Evolutionary conservation across 225 moss, liverwort and hornwort species (phyloP).

Genomic region (Asterella californica): DNA sequence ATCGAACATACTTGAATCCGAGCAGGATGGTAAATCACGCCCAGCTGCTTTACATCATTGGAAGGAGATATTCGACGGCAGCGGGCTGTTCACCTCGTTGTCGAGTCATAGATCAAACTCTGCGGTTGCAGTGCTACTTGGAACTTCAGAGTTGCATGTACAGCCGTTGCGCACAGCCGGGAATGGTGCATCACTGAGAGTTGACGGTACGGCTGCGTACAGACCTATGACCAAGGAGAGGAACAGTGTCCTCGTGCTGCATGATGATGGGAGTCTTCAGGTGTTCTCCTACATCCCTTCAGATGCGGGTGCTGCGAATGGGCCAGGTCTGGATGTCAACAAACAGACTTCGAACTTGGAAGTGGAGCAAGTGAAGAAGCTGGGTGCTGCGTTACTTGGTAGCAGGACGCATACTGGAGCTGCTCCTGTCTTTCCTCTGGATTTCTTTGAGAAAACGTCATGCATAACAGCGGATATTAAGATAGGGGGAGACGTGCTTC

Average conservation of each 20-base stretch:
- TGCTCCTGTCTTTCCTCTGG: conserved; percentile 83
- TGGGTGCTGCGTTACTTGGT: conserved; percentile 87
- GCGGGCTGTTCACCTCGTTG: conserved; percentile 82
- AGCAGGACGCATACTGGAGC: conserved; percentile 76
- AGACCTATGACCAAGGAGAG: conserved; percentile 94
- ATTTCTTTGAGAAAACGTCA: conserved; percentile 94
- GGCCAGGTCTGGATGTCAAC: conserved; percentile 45
- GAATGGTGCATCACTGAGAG: conserved; percentile 67
- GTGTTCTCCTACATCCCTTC: conserved; percentile 74
- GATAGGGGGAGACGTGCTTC: conserved; percentile 90
- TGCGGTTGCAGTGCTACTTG: conserved; percentile 80
- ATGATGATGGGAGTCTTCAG: conserved; percentile 97
- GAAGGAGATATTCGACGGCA: conserved; percentile 93
- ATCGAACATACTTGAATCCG: conserved; percentile 65
- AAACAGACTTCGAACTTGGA: conserved; percentile 78
- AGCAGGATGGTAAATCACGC: conserved; percentile 75
- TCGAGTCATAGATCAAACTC: conserved; percentile 88
- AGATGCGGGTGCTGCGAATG: conserved; percentile 53
- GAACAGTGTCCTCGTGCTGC: conserved; percentile 82
- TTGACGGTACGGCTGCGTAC: conserved; percentile 91
- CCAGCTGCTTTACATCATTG: conserved; percentile 92
- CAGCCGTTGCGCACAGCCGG: conserved; percentile 75
- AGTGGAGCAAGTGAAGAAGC: conserved; percentile 90
- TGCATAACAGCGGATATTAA: conserved; percentile 95
- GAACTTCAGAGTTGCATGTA: conserved; percentile 70